phyloP scores from a whole-genome alignment of 1,139 yeast species.

The Candida tetrigidarum region DNA sequence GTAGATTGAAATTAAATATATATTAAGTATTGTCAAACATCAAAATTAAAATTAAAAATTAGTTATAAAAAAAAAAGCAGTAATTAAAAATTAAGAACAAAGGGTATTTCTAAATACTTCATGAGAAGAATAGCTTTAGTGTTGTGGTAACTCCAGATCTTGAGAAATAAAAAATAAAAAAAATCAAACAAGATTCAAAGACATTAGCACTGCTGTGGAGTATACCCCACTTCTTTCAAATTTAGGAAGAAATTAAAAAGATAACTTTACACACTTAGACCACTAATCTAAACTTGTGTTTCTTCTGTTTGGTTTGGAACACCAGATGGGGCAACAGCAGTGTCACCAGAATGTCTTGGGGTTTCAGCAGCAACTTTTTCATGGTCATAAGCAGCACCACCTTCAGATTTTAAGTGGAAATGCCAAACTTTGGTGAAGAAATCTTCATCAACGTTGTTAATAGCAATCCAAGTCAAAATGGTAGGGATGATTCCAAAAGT shows the following conservation, averaged over 20 bases:
- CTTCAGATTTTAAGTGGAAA: constrained; percentile 19
- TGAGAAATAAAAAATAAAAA: neutral
- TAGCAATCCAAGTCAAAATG: constrained; percentile 34
- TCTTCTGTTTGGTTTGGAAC: constrained; percentile 12
- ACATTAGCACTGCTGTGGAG: neutral
- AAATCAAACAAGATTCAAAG: neutral
- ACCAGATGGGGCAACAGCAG: constrained; percentile 31
- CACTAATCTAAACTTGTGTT: neutral
- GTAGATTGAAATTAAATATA: neutral
- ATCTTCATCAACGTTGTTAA: constrained; percentile 33
- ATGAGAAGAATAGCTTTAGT: neutral
- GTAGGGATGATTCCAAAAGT: constrained; percentile 49
- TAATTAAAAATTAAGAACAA: neutral
- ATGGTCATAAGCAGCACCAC: constrained; percentile 10
- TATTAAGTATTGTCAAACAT: neutral
- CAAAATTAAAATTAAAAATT: neutral
- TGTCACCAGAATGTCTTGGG: constrained; percentile 42
- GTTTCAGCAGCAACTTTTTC: constrained; percentile 30
- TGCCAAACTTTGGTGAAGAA: constrained; percentile 29
- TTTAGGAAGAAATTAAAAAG: neutral
- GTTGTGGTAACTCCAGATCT: neutral
- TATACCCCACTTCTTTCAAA: neutral
- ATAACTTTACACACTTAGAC: too few species aligned
- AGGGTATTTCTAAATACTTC: too few species aligned
- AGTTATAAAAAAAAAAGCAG: too few species aligned